Percentiles rank a stretch among this genome's conserved stretches.
These are phyloP conservation scores for Medicago truncatula DNA, from an alignment of 306 rosid species.

Conservation along the genomic window MtrunA17r5.0-ANR NC_053048.1:8359501-8360000, in stretches of 20 bases:
- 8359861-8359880: conserved; percentile 12
- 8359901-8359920: background rate
- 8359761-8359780: conserved; percentile 17
- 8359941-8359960: background rate
- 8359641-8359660: background rate
- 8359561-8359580: background rate
- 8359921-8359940: conserved; percentile 5
- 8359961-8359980: background rate
- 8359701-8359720: conserved; percentile 11
- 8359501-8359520: background rate
- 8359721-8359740: conserved; percentile 19
- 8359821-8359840: conserved; percentile 3
- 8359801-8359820: background rate
- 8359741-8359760: conserved; percentile 24
- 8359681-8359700: conserved; percentile 16
- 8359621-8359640: background rate
- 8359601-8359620: background rate
- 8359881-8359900: conserved; percentile 9
- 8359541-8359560: conserved; percentile 11
- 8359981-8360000: conserved; percentile 6
- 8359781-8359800: conserved; percentile 5
- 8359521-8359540: conserved; percentile 21
- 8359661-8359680: conserved; percentile 11
- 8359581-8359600: conserved; percentile 28
- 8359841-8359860: conserved; percentile 9